Evolutionary conservation across 345 rosid species (phyloP).

Genomic region (Arabidopsis thaliana): TAIR10.1 NC_003071.7:8265501-8266000

Average conservation of each 20-base stretch:
- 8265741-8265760: slow-evolving; percentile 74
- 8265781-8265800: slow-evolving; percentile 55
- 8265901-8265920: slow-evolving; percentile 49
- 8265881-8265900: slow-evolving; percentile 92
- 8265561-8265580: slow-evolving; percentile 74
- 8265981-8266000: slow-evolving; percentile 85
- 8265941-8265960: slow-evolving; percentile 17
- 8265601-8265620: slow-evolving; percentile 69
- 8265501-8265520: slow-evolving; percentile 85
- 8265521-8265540: slow-evolving; percentile 66
- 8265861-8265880: slow-evolving; percentile 90
- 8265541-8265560: slow-evolving; percentile 80
- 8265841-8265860: slow-evolving; percentile 81
- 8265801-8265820: slow-evolving; percentile 72
- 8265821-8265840: slow-evolving; percentile 91
- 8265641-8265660: slow-evolving; percentile 81
- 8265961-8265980: slow-evolving; percentile 5
- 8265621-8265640: slow-evolving; percentile 77
- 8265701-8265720: slow-evolving; percentile 88
- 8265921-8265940: background rate
- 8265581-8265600: slow-evolving; percentile 66
- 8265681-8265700: slow-evolving; percentile 83
- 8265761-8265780: slow-evolving; percentile 58
- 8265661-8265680: slow-evolving; percentile 86
- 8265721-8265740: slow-evolving; percentile 79